Percentiles rank a stretch among this genome's conserved stretches.
These are phyloP conservation scores for Cyphellophora attinorum DNA, from an alignment of 2,329 filamentous ascomycete genomes.

Conservation along the genomic window DNA sequence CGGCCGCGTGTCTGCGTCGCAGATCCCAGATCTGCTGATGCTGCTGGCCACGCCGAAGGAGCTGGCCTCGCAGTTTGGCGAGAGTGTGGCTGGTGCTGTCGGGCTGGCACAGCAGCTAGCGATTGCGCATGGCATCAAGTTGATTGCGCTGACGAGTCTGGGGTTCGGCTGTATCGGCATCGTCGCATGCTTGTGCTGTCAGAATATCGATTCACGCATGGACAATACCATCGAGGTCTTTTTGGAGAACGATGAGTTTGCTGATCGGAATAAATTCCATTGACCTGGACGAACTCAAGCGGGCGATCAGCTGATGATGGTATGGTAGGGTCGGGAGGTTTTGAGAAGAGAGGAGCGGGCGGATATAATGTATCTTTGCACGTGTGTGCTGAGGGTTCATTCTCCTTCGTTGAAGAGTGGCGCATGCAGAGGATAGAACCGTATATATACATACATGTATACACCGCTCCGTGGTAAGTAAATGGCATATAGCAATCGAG, in stretches of 20 bases:
- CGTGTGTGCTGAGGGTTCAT: no score
- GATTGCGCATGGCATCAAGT: slow-evolving; percentile 4
- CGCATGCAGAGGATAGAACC: no score
- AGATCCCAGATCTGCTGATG: not conserved
- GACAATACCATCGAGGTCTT: slow-evolving; percentile 23
- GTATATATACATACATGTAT: no score
- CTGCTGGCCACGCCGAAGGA: slow-evolving; percentile 1
- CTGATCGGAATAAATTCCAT: slow-evolving; percentile 5
- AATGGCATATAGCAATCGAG: no score
- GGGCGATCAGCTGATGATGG: no score
- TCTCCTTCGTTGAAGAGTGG: no score
- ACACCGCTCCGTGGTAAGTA: no score
- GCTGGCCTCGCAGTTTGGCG: not conserved
- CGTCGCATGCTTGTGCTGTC: slow-evolving; percentile 21
- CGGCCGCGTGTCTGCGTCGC: slow-evolving; percentile 20
- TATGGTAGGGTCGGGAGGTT: no score
- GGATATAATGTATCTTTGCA: no score
- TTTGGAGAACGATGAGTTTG: slow-evolving; percentile 6
- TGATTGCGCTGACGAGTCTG: slow-evolving; percentile 18
- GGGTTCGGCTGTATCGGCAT: slow-evolving; percentile 24
- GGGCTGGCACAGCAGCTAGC: not conserved
- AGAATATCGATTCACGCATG: slow-evolving; percentile 25
- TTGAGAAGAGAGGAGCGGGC: no score
- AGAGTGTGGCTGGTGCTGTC: not conserved
- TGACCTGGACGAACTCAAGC: no score